Conservation (phyloP, 176 grass and related monocot genomes). For the Microstegium vimineum region DNA sequence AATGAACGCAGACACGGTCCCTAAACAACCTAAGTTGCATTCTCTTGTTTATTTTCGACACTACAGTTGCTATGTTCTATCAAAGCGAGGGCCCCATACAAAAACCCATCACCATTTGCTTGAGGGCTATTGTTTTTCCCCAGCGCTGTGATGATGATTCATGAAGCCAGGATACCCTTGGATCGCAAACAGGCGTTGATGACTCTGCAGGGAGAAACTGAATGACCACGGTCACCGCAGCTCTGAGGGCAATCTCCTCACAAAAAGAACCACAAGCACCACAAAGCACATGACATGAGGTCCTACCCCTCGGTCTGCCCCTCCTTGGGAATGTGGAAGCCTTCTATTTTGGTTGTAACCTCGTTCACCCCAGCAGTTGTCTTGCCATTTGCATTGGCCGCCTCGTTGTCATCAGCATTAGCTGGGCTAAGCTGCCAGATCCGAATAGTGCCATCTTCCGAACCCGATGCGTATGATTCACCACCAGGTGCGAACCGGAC, state of each 20-base stretch:
- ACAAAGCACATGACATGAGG: not conserved
- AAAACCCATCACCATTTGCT: conserved; percentile 27
- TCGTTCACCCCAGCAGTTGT: conserved; percentile 54
- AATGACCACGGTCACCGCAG: not conserved
- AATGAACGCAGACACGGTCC: not conserved
- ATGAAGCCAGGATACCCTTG: conserved; percentile 4
- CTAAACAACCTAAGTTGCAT: conserved; percentile 10
- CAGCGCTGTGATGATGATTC: not conserved
- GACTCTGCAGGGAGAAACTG: not conserved
- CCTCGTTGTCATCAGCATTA: conserved; percentile 54
- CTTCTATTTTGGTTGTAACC: conserved; percentile 72
- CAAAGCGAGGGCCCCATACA: conserved; percentile 11
- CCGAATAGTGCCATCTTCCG: conserved; percentile 91
- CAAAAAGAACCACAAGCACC: conserved; percentile 20
- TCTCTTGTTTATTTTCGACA: conserved; percentile 39
- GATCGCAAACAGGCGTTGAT: not conserved
- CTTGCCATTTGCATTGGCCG: conserved; percentile 44
- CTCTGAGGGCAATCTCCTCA: conserved; percentile 19
- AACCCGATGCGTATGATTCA: conserved; percentile 94
- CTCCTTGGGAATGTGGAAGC: conserved; percentile 66
- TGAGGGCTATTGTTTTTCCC: not conserved
- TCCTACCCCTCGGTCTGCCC: conserved; percentile 50
- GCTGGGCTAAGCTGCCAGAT: conserved; percentile 75
- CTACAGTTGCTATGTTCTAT: conserved; percentile 25
- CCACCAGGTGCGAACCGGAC: conserved; percentile 82